Percentiles rank a stretch among this genome's conserved stretches.
Conservation (phyloP, 2,329 filamentous ascomycete species). For the Colletotrichum kahawae region DNA sequence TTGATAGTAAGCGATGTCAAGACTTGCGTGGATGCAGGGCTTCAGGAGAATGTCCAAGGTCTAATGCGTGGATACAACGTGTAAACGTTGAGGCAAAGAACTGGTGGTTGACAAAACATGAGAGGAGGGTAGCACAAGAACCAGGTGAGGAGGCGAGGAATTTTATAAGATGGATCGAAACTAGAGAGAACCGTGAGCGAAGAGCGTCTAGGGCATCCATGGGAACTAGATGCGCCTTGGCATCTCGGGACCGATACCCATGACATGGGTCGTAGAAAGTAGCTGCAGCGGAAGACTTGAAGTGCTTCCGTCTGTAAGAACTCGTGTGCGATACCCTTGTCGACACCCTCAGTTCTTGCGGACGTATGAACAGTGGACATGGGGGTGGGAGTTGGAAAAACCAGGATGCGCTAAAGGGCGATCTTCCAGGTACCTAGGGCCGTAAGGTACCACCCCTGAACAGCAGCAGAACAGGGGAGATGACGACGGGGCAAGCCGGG, state of each 20-base stretch:
- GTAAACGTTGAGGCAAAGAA: not conserved
- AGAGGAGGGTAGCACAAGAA: not conserved
- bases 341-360: constrained; percentile 15
- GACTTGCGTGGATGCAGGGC: not conserved
- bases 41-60: not conserved
- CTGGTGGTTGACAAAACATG: not conserved
- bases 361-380: constrained; percentile 13
- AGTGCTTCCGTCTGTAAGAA: constrained; percentile 13
- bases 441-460: constrained; percentile 8
- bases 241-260: constrained; percentile 18
- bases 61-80: not conserved
- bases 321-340: constrained; percentile 6
- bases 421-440: constrained; percentile 18
- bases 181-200: not conserved
- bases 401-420: constrained; percentile 2
- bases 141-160: constrained; percentile 6
- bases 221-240: constrained; percentile 4
- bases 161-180: constrained; percentile 15
- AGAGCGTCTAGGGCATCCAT: not conserved
- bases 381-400: not conserved
- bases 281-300: constrained; percentile 17
- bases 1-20: not conserved
- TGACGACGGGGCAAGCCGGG: constrained; percentile 14
- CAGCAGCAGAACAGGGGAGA: constrained; percentile 1
- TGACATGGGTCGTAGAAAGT: constrained; percentile 8